These are phyloP conservation scores for Thelonectria olida DNA, from an alignment of 2,329 filamentous ascomycete species.

Conservation along the genomic window DNA sequence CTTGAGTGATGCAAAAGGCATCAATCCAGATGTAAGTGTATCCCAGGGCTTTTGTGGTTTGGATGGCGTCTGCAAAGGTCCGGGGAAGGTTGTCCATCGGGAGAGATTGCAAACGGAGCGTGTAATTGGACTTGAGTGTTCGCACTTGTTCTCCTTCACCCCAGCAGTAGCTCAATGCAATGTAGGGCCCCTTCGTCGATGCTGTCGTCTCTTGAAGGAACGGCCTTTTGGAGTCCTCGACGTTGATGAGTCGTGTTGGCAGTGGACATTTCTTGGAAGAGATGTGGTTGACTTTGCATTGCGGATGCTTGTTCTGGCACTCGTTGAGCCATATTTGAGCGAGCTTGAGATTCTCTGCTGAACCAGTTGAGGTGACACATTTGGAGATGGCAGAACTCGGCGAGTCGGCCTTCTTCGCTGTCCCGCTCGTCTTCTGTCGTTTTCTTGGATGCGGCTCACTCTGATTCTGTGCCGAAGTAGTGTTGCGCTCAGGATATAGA, in stretches of 20 bases:
- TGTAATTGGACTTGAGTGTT: conserved; percentile 2
- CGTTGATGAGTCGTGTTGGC: conserved; percentile 18
- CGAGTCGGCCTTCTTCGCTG: neutral
- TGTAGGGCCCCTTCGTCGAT: conserved; percentile 1
- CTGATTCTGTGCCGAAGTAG: no score
- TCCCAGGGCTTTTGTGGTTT: neutral
- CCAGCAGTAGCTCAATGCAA: conserved; percentile 26
- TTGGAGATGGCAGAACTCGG: neutral
- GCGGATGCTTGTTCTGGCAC: neutral
- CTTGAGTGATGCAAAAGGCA: conserved; percentile 27
- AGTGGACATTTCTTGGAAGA: neutral
- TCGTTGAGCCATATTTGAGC: neutral
- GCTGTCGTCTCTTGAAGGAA: conserved; percentile 7
- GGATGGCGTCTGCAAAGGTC: conserved; percentile 16
- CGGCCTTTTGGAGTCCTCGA: neutral
- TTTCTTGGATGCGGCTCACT: neutral
- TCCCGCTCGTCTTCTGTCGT: neutral
- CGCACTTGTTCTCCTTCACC: neutral
- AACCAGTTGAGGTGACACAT: neutral
- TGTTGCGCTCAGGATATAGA: neutral
- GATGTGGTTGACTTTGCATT: neutral
- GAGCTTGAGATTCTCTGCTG: neutral
- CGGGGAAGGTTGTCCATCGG: conserved; percentile 1
- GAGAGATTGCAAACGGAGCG: neutral
- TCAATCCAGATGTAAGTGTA: conserved; percentile 21